Evolutionary conservation across 495 filamentous ascomycete species (phyloP), one percentile per base, ranked within the genome.

Genomic region (Aspergillus heteromorphus): DNA sequence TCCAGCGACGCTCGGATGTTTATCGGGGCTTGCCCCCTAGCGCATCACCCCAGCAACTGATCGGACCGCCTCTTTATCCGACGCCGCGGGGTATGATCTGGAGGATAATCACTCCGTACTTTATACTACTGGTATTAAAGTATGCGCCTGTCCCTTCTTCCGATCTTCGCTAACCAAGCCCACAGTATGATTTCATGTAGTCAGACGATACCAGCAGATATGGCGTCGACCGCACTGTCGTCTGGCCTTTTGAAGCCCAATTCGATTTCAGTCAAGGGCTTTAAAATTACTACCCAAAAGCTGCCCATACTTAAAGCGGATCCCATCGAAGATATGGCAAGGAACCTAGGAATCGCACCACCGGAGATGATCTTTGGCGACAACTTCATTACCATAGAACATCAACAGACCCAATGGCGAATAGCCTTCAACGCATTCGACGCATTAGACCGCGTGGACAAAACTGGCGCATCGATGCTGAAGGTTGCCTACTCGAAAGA

Each of bases 341-440:
- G 77, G 48, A 80, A 81, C 43, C 80, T 98, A 11, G 84, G 84
- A 13, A 95, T 98, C 68, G 79, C 91, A 11, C 84, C 89, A 6
- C 93, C 95, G 2, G 93, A 98, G 72, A 98, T 98, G 93, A 98
- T 98, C 31, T 98, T 98, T 62, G 93, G 93, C 29, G 91, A 98
- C 73, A 98, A 98, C 70, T 75, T 83, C 29, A 84, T 95, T 20
- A 68, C 76, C 2, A 79, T 98, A 20, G 78, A 83, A 52, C 89
- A 97, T 69, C 50, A 71, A 18, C 74, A 75, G 17, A 82, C 75
- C 53, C 82, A 83, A 7, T 97, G 91, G 89, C 69, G 73, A 4
- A 79, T 97, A 49, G 65, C 74, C 13, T 98, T 98, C 72, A 86
- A 87, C 58, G 87, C 95, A 16, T 86, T 83, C 53, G 88, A 91